These are phyloP conservation scores for Geotrichum aggregatum DNA, from an alignment of 1,139 yeast genomes.

Conservation along the genomic window DNA sequence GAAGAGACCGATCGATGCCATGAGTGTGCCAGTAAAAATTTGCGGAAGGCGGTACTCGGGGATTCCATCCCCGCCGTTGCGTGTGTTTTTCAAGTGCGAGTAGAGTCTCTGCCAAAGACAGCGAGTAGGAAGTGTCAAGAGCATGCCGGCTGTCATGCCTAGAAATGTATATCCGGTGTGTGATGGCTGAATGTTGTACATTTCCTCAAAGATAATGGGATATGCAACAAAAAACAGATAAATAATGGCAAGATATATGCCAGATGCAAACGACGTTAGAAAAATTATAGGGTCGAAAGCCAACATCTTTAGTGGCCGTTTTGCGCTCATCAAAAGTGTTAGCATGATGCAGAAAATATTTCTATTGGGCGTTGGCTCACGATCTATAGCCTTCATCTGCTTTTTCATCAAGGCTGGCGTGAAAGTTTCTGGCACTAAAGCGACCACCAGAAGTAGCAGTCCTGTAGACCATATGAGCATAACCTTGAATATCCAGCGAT, in stretches of 20 bases:
- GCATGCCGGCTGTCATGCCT: constrained; percentile 20
- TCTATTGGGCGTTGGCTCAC: constrained; percentile 78
- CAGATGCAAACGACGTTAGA: constrained; percentile 58
- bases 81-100: constrained; percentile 17
- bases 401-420: constrained; percentile 55
- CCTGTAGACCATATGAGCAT: constrained; percentile 63
- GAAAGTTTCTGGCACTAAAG: constrained; percentile 68
- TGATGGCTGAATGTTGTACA: constrained; percentile 20
- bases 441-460: constrained; percentile 45
- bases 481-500: constrained; percentile 62
- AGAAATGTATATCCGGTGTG: constrained; percentile 21
- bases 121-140: constrained; percentile 20
- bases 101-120: constrained; percentile 26
- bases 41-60: constrained; percentile 53
- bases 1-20: constrained; percentile 56
- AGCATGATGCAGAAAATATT: not conserved
- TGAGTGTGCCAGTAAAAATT: constrained; percentile 42
- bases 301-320: constrained; percentile 53
- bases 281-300: constrained; percentile 59
- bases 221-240: constrained; percentile 23
- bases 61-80: constrained; percentile 21
- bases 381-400: constrained; percentile 62
- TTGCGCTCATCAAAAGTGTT: constrained; percentile 39
- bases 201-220: constrained; percentile 22
- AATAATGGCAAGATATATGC: constrained; percentile 43